phyloP scores from a whole-genome alignment of 225 moss, liverwort and hornwort genomes.

The Physcomitrellopsis africana region DNA sequence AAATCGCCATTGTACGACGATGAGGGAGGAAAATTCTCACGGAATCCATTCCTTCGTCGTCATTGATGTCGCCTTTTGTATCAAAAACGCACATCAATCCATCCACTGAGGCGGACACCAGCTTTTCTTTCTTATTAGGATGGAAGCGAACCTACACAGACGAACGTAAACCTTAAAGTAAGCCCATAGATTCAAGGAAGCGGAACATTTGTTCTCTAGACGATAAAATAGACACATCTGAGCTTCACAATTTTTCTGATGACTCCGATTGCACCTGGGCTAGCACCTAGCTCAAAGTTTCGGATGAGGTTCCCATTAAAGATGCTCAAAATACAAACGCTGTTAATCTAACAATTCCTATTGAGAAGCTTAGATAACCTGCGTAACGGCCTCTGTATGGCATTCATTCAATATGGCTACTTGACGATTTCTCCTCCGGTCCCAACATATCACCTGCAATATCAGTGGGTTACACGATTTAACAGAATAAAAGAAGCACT shows the following conservation, averaged over 20 bases:
- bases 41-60: slow-evolving; percentile 74
- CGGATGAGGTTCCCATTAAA: slow-evolving; percentile 21
- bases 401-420: slow-evolving; percentile 67
- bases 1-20: not conserved
- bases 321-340: slow-evolving; percentile 34
- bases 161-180: not conserved
- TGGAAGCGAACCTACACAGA: slow-evolving; percentile 75
- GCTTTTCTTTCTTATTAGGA: slow-evolving; percentile 72
- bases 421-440: slow-evolving; percentile 78
- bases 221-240: slow-evolving; percentile 8
- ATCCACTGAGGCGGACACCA: slow-evolving; percentile 92
- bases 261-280: slow-evolving; percentile 2
- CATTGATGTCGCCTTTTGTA: slow-evolving; percentile 59
- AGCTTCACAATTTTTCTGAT: slow-evolving; percentile 1
- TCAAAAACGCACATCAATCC: slow-evolving; percentile 82
- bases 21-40: slow-evolving; percentile 43
- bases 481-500: not conserved
- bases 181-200: slow-evolving; percentile 7
- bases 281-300: not conserved
- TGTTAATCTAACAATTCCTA: slow-evolving; percentile 53
- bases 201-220: not conserved
- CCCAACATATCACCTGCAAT: slow-evolving; percentile 83
- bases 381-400: slow-evolving; percentile 95
- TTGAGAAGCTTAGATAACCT: slow-evolving; percentile 70
- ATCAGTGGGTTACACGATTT: slow-evolving; percentile 8